These are phyloP conservation scores for Penicillium atrosanguineum DNA, from an alignment of 495 filamentous ascomycete genomes.

Conservation along the genomic window DNA sequence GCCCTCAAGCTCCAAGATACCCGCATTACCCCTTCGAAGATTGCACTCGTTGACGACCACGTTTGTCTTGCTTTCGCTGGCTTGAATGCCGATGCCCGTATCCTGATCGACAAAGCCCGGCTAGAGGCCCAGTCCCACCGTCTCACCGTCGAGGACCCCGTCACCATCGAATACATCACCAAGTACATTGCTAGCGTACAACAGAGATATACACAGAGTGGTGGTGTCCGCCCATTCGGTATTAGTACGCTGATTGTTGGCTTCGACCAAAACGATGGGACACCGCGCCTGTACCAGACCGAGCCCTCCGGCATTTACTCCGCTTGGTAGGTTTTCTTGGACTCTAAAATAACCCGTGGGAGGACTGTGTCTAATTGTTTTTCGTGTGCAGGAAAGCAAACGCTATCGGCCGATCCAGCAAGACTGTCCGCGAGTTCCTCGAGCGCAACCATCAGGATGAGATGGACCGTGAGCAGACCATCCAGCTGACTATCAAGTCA, in stretches of 20 bases:
- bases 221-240: conserved; percentile 94
- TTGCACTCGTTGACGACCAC: conserved; percentile 89
- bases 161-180: conserved; percentile 97
- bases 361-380: neutral
- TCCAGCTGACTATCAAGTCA: conserved; percentile 96
- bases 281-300: conserved; percentile 90
- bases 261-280: conserved; percentile 87
- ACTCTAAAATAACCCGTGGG: neutral
- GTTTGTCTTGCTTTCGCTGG: conserved; percentile 96
- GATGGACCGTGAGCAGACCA: conserved; percentile 95
- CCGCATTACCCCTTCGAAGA: conserved; percentile 97
- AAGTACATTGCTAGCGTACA: conserved; percentile 97
- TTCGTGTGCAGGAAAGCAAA: conserved; percentile 83
- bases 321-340: conserved; percentile 67
- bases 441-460: conserved; percentile 97
- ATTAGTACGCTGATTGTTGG: conserved; percentile 97
- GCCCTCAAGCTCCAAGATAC: conserved; percentile 99
- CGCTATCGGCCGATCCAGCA: conserved; percentile 95
- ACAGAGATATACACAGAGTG: conserved; percentile 97
- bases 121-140: conserved; percentile 97
- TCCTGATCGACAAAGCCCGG: conserved; percentile 95
- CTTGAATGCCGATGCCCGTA: conserved; percentile 94
- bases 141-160: conserved; percentile 96
- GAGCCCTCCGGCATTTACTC: conserved; percentile 98
- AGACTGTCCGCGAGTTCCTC: conserved; percentile 96